Conservation (phyloP, 495 filamentous ascomycete species). For the Rostrohypoxylon terebratum region DNA sequence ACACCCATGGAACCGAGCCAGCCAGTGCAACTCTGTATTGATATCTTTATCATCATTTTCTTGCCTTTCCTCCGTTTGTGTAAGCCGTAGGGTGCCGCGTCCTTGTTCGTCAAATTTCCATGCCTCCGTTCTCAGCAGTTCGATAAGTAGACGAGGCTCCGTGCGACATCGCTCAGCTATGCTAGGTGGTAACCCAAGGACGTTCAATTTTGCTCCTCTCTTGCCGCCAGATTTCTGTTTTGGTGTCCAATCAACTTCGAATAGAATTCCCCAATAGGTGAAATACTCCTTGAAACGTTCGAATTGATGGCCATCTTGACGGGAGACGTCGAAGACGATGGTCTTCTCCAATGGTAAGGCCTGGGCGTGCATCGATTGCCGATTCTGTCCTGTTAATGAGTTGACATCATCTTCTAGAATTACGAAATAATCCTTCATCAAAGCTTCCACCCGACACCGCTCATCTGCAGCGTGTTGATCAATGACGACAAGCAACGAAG, state of each 20-base stretch:
- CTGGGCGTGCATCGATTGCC: conserved; percentile 21
- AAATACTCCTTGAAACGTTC: conserved; percentile 67
- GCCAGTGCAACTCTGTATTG: conserved; percentile 58
- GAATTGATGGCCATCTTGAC: conserved; percentile 69
- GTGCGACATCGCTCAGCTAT: conserved; percentile 81
- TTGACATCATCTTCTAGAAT: conserved; percentile 1
- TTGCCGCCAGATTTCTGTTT: not conserved
- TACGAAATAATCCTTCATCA: conserved; percentile 62
- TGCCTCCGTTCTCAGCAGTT: conserved; percentile 78
- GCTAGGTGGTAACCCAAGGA: conserved; percentile 71
- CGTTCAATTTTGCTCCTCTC: conserved; percentile 52
- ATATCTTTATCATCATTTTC: conserved; percentile 4
- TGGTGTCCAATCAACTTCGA: conserved; percentile 51
- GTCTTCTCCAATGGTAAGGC: conserved; percentile 60
- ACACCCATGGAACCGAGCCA: conserved; percentile 70
- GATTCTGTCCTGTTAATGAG: conserved; percentile 20
- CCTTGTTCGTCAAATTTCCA: conserved; percentile 65
- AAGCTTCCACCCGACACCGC: conserved; percentile 79
- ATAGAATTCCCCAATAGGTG: conserved; percentile 77
- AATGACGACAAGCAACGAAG: conserved; percentile 73
- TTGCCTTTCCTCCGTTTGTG: not conserved
- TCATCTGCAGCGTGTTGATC: conserved; percentile 98
- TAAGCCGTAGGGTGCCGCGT: not conserved
- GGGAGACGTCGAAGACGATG: conserved; percentile 70
- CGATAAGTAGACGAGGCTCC: conserved; percentile 74